Evolutionary conservation across 208 protist genomes (phyloP).

Genomic region (Acanthamoeba triangularis): DNA sequence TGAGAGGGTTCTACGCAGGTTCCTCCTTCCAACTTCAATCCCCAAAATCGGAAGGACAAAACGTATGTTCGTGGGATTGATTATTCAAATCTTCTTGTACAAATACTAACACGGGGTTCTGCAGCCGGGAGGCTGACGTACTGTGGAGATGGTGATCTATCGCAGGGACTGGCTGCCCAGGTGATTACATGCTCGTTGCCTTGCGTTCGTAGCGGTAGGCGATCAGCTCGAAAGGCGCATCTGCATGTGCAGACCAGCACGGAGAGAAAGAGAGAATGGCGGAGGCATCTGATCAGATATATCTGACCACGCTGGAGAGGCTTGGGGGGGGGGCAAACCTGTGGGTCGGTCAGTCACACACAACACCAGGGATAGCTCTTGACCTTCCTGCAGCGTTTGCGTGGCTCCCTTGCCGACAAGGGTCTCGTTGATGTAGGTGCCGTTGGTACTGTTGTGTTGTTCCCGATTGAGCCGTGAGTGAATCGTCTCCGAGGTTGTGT

Average conservation of each 20-base stretch:
- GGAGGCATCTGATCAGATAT: not conserved
- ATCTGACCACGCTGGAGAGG: not conserved
- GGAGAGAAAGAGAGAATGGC: too few species aligned
- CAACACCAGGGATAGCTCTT: conserved; percentile 41
- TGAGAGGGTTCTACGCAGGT: too few species aligned
- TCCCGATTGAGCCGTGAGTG: not conserved
- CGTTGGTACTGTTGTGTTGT: conserved; percentile 43
- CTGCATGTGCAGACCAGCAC: not conserved
- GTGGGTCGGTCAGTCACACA: not conserved
- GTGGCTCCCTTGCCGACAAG: not conserved
- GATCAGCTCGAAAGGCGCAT: not conserved
- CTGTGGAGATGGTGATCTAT: too few species aligned
- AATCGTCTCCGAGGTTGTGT: not conserved
- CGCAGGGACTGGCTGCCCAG: too few species aligned
- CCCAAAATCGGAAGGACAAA: too few species aligned
- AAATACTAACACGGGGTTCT: too few species aligned
- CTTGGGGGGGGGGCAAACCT: not conserved
- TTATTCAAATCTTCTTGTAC: too few species aligned
- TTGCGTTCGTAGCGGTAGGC: conserved; percentile 14
- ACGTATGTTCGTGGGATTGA: too few species aligned
- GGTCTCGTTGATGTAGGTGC: conserved; percentile 51
- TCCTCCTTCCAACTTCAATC: too few species aligned
- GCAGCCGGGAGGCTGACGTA: too few species aligned
- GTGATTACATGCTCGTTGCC: not conserved
- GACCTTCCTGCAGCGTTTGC: not conserved